A percentile compares a stretch with the other conserved stretches of the same genome.
Conservation (phyloP, 2,329 filamentous ascomycete species). For the Clarireedia paspali region DNA sequence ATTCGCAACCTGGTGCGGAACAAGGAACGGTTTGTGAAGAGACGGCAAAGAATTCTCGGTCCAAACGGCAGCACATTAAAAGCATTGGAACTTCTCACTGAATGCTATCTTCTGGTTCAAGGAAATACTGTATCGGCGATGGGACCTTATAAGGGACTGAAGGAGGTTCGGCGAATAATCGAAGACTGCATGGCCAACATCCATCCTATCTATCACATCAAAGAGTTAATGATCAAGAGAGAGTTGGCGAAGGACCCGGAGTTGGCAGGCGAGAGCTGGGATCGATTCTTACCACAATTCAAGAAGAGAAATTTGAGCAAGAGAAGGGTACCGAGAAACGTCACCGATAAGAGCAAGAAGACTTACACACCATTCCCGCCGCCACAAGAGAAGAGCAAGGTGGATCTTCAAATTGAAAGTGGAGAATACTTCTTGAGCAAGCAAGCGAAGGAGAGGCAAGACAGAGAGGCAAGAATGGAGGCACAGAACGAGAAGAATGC, state of each 20-base stretch:
- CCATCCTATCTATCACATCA: conserved; percentile 86
- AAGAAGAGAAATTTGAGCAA: conserved; percentile 88
- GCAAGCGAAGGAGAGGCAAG: conserved; percentile 80
- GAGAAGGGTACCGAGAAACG: conserved; percentile 71
- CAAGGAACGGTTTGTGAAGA: conserved; percentile 93
- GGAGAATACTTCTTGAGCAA: conserved; percentile 96
- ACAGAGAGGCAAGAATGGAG: conserved; percentile 72
- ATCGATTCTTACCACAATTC: conserved; percentile 93
- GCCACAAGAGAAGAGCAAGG: conserved; percentile 95
- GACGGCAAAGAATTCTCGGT: conserved; percentile 84
- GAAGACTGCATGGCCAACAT: conserved; percentile 97
- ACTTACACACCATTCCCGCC: conserved; percentile 95
- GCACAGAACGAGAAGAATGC: conserved; percentile 82
- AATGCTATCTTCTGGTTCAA: conserved; percentile 90
- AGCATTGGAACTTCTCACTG: conserved; percentile 83
- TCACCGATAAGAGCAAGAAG: conserved; percentile 93
- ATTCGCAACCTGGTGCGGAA: conserved; percentile 84
- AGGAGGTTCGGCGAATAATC: conserved; percentile 82
- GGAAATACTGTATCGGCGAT: conserved; percentile 92
- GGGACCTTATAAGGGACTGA: conserved; percentile 87
- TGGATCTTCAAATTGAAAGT: conserved; percentile 94
- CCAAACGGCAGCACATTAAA: conserved; percentile 90
- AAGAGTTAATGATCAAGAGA: conserved; percentile 88
- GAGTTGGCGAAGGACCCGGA: conserved; percentile 86
- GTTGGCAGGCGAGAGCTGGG: conserved; percentile 84